Base-by-base conservation (phyloP, 495 filamentous ascomycete species). In the Achaetomiella virescens region DNA sequence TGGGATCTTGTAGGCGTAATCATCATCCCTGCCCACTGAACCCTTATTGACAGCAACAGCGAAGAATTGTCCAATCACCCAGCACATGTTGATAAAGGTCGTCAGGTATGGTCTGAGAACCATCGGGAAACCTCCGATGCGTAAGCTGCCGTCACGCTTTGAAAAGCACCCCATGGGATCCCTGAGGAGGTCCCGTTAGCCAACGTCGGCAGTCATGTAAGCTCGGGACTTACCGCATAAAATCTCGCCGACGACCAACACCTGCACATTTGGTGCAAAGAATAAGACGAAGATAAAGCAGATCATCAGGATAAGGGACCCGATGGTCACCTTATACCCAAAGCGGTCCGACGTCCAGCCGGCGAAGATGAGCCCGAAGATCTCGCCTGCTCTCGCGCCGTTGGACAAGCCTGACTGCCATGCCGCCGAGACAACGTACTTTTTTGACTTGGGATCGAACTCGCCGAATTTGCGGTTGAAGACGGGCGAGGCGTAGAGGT, bases 1-100 rank as follows among this genome's bases (percentile, higher is more conserved):
- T 0, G 84, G 83, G 56, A 83, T 80, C 9, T 78, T 73, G 62
- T 86, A 88, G 2, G 81, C 76, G 80, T 83, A 87, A 58, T 86
- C 64, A 48, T 81, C 80, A 10, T 63, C 45, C 10, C 79, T 70
- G 25, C 63, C 63, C 40, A 82, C 63, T 57, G 85, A 77, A 0
- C 71, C 73, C 54, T 76, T 77, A 37, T 85, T 77, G 47, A 87
- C 84, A 41, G 81, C 85, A 14, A 81, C 70, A n/a, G 80, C 80
- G 57, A 89, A 83, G 54, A 88, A 73, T 60, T 87, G 82, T 35
- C 85, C 85, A 21, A 89, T 72, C 7, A 83, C 83, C 84, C 84
- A 89, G 66, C 84, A 87, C 63, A 86, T 78, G 63, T 87, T 88
- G 64, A 87, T 82, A 54, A 83, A 87, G 20, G 83, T 85, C 4